A percentile compares a stretch with the other conserved stretches of the same genome.
Conservation (phyloP, 129 eudicot genomes). For the sunflower (Helianthus annuus) region DNA sequence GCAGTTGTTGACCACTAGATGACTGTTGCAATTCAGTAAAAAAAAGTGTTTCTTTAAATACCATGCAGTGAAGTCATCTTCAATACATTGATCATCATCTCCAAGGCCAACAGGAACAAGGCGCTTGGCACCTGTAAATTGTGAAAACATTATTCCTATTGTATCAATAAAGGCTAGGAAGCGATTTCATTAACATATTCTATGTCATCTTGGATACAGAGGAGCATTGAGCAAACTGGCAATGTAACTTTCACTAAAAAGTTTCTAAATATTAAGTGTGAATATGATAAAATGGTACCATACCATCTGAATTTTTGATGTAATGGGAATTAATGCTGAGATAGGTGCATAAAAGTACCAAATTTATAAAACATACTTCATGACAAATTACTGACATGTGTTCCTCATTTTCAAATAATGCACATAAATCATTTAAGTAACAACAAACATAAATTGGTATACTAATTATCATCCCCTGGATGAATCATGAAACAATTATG, state of each 20-base stretch:
- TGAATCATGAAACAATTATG: neutral
- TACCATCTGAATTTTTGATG: neutral
- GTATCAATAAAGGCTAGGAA: neutral
- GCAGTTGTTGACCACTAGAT: conserved; percentile 11
- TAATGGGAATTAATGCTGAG: conserved; percentile 11
- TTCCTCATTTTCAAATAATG: neutral
- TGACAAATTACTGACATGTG: neutral
- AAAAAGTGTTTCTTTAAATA: conserved; percentile 20
- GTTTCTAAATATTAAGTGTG: neutral
- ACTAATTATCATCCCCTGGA: conserved; percentile 6
- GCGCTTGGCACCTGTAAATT: conserved; percentile 75
- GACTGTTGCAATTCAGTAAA: neutral
- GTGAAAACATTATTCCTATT: neutral
- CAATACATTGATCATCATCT: conserved; percentile 98
- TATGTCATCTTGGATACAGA: conserved; percentile 7
- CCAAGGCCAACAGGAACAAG: conserved; percentile 94
- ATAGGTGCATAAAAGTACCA: neutral
- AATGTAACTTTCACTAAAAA: conserved; percentile 6
- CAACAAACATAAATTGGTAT: conserved; percentile 16
- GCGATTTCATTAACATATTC: conserved; percentile 8
- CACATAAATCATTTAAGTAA: conserved; percentile 3
- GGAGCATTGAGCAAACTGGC: neutral
- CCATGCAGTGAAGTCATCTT: conserved; percentile 98
- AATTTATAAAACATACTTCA: neutral
- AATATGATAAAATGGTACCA: conserved; percentile 5